Evolutionary conservation across 345 rosid species (phyloP), one percentile per base, ranked within the genome.

Genomic region (Mercurialis annua): DNA sequence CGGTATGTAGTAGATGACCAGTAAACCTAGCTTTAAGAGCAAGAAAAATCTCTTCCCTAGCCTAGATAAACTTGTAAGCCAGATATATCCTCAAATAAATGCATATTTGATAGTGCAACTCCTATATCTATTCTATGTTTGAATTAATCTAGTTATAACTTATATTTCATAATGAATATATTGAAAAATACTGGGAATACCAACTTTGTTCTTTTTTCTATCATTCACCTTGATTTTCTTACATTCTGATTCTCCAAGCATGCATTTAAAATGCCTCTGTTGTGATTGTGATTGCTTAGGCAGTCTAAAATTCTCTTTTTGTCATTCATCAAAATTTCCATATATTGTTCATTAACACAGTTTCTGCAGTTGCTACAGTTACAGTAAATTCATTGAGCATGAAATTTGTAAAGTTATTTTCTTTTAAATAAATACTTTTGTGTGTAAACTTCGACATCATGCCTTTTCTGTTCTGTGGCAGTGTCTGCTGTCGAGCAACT

Each of bases 401-500:
- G 49, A 65, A 29, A 30, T 23, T 20, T 9, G 15, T 53, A 4
- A 38, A 59, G 12, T 65, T 65, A 17, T 33, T 20, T 20, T 47
- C 14, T 23, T 30, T 49, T 34, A 56, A 21, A 5, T 68, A 31
- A 21, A 68, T 58, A 20, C 49, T 11, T 56, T 66, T 30, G 30
- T 56, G 30, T 59, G 29, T 57, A 54, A 52, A 47, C 68, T 64
- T 66, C 59, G 31, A 65, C 50, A 69, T 72, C 49, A 59, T 59
- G 57, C 18, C 58, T 79, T 75, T 71, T 63, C n/a, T 49, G 10
- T 76, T 59, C 29, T 62, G 59, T 80, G 68, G 67, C 87, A 94
- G 99, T 94, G 58, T 94, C 99, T 77, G 98, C 99, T 74, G 89
- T 94, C 65, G 99, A 94, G 82, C 99, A 94, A 74, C 98, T 94